Evolutionary conservation across 1,284 basidiomycete genomes (phyloP).

Genomic region (Singerocomus rubriflavus): DNA sequence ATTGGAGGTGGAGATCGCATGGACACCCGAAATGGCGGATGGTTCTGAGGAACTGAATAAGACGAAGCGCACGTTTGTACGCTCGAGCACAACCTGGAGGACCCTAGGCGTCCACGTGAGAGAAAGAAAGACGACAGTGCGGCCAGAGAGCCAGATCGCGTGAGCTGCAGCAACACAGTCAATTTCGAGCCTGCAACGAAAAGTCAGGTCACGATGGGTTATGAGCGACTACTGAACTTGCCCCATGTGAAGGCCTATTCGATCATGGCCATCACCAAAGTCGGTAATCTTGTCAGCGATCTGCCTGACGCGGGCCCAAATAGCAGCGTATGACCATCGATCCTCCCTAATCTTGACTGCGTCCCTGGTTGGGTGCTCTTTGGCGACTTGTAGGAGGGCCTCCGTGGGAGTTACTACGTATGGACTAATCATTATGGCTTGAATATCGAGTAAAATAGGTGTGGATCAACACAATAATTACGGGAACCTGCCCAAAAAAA

Average conservation of each 20-base stretch:
- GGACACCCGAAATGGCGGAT: slow-evolving; percentile 4
- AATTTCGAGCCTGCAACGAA: slow-evolving; percentile 21
- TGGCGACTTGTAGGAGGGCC: slow-evolving; percentile 28
- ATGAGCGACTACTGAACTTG: slow-evolving; percentile 5
- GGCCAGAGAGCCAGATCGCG: slow-evolving; percentile 27
- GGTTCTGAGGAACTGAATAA: slow-evolving; percentile 20
- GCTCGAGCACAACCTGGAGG: slow-evolving; percentile 19
- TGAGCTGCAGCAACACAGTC: slow-evolving; percentile 28
- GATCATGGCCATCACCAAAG: slow-evolving; percentile 13
- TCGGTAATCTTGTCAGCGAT: slow-evolving; percentile 20
- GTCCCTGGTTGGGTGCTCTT: slow-evolving; percentile 20
- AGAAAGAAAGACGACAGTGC: slow-evolving; percentile 27
- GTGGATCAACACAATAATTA: background rate
- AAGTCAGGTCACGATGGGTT: background rate
- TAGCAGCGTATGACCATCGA: slow-evolving; percentile 28
- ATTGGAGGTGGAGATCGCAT: slow-evolving; percentile 18
- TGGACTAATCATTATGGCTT: slow-evolving; percentile 11
- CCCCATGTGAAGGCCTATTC: slow-evolving; percentile 28
- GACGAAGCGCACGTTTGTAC: slow-evolving; percentile 18
- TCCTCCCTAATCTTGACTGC: slow-evolving; percentile 19
- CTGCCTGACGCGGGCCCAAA: slow-evolving; percentile 27
- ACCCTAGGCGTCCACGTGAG: slow-evolving; percentile 26
- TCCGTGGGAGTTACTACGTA: slow-evolving; percentile 24
- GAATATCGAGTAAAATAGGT: slow-evolving; percentile 1
- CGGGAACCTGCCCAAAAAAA: slow-evolving; percentile 19